A percentile compares a stretch with the other conserved stretches of the same genome.
phyloP scores from a whole-genome alignment of 306 rosid species.

The Quercus parvula region DNA sequence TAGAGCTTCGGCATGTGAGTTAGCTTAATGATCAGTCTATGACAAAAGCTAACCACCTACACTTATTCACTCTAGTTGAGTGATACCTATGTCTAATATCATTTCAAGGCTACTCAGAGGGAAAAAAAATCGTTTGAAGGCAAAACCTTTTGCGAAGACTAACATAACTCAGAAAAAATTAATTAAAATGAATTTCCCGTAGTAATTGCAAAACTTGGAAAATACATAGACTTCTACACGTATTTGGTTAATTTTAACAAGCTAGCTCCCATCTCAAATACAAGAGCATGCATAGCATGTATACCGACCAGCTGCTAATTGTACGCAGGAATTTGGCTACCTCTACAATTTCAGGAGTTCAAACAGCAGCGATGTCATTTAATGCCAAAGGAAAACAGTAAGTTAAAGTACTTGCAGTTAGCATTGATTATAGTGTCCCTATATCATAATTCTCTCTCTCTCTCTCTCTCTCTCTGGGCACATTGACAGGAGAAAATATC shows the following conservation, averaged over 20 bases:
- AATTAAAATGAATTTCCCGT: not conserved
- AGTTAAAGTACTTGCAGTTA: constrained; percentile 13
- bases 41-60: not conserved
- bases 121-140: too few relatives aligned
- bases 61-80: too few relatives aligned
- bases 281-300: not conserved
- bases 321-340: constrained; percentile 41
- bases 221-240: not conserved
- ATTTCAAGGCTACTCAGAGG: not conserved
- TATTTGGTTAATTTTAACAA: not conserved
- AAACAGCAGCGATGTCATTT: constrained; percentile 31
- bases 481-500: too few relatives aligned
- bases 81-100: too few relatives aligned
- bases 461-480: not conserved
- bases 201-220: not conserved
- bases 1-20: not conserved
- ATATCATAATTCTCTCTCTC: not conserved
- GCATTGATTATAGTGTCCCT: not conserved
- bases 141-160: too few relatives aligned
- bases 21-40: not conserved
- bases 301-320: not conserved
- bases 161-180: too few relatives aligned
- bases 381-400: constrained; percentile 37
- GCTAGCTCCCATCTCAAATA: not conserved
- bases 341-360: constrained; percentile 44